A percentile compares a stretch with the other conserved stretches of the same genome.
Evolutionary conservation across 108 stramenopile species (phyloP).

Genomic region (Nannochloropsis granulata): DNA sequence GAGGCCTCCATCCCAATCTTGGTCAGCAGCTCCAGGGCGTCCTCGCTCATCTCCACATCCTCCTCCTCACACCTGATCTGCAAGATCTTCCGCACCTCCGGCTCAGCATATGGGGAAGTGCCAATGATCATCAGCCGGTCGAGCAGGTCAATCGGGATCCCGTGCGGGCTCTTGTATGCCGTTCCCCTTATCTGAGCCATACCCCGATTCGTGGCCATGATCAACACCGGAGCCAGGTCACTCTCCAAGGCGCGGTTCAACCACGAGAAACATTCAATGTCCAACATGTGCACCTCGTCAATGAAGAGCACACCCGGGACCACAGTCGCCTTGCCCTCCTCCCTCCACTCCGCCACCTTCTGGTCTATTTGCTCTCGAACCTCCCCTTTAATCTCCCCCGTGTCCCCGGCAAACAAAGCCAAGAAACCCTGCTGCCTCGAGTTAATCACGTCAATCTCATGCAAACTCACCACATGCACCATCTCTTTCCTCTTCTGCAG

Average conservation of each 20-base stretch:
- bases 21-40: constrained; percentile 85
- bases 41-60: constrained; percentile 90
- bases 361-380: constrained; percentile 92
- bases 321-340: constrained; percentile 89
- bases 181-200: constrained; percentile 82
- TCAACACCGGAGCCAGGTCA: constrained; percentile 72
- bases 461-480: constrained; percentile 81
- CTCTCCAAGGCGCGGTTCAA: constrained; percentile 74
- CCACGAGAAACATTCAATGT: constrained; percentile 88
- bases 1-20: constrained; percentile 87
- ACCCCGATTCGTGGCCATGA: constrained; percentile 83
- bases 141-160: constrained; percentile 87
- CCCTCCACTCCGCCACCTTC: constrained; percentile 92
- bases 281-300: constrained; percentile 97
- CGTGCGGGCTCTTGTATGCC: constrained; percentile 84
- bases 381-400: constrained; percentile 91
- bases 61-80: constrained; percentile 69
- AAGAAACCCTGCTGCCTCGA: constrained; percentile 83
- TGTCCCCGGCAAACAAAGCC: constrained; percentile 95
- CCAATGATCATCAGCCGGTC: constrained; percentile 93
- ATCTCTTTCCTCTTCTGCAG: constrained; percentile 93
- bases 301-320: constrained; percentile 98
- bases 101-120: constrained; percentile 67
- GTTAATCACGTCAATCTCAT: constrained; percentile 99
- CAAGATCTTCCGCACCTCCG: constrained; percentile 57